Conservation (phyloP, 2,329 filamentous ascomycete species). For the Phaeosphaeria sp. region DNA sequence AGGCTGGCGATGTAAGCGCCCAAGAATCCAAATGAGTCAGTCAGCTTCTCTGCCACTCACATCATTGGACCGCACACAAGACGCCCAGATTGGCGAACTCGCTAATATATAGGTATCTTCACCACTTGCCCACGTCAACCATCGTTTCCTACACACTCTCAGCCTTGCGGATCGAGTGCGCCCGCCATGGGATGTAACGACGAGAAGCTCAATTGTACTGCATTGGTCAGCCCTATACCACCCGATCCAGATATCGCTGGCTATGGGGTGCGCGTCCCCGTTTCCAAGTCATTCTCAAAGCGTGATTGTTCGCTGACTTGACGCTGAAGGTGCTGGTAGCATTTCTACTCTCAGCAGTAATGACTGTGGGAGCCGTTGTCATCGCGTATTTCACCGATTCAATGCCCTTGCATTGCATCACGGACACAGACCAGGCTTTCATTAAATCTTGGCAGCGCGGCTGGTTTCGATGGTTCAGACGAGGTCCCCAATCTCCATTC, state of each 20-base stretch:
- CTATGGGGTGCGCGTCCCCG: slow-evolving; percentile 13
- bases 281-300: neutral
- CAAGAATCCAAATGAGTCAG: too few species aligned
- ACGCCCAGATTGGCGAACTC: too few species aligned
- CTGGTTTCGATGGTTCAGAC: too few species aligned
- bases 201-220: neutral
- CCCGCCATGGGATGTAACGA: too few species aligned
- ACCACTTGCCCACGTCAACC: too few species aligned
- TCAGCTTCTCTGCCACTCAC: too few species aligned
- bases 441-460: slow-evolving; percentile 12
- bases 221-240: neutral
- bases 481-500: too few species aligned
- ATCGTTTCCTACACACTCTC: neutral
- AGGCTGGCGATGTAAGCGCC: too few species aligned
- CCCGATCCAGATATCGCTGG: slow-evolving; percentile 18
- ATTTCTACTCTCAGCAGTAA: slow-evolving; percentile 17
- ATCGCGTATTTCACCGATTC: slow-evolving; percentile 24
- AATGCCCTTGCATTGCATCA: slow-evolving; percentile 14
- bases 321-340: slow-evolving; percentile 13
- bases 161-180: neutral
- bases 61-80: too few species aligned
- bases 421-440: slow-evolving; percentile 15
- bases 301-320: neutral
- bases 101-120: too few species aligned
- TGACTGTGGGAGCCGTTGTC: slow-evolving; percentile 19